phyloP scores from a whole-genome alignment of 768 basidiomycete genomes.

The Tricholoma sp. region DNA sequence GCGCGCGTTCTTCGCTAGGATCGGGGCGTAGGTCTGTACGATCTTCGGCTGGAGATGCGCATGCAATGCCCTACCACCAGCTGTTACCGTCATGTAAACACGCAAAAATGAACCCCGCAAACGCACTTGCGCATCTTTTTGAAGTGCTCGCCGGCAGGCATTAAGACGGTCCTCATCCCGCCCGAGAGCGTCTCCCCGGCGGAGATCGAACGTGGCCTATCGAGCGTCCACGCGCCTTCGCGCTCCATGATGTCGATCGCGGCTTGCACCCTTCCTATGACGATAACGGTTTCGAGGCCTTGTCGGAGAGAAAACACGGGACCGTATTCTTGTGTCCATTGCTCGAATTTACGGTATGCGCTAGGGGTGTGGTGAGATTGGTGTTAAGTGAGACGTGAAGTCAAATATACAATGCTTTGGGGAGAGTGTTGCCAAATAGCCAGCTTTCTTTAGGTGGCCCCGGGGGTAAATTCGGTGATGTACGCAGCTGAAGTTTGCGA shows the following conservation, averaged over 20 bases:
- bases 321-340: constrained; percentile 58
- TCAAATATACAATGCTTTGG: constrained; percentile 4
- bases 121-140: constrained; percentile 54
- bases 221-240: constrained; percentile 52
- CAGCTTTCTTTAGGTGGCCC: constrained; percentile 2
- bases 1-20: constrained; percentile 29
- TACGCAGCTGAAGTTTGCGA: background rate
- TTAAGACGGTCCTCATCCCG: constrained; percentile 53
- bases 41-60: constrained; percentile 54
- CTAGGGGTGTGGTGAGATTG: constrained; percentile 16
- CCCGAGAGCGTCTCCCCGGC: constrained; percentile 57
- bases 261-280: constrained; percentile 49
- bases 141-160: constrained; percentile 52
- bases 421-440: constrained; percentile 1
- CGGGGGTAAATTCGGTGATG: background rate
- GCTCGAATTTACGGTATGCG: constrained; percentile 48
- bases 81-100: no score
- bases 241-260: constrained; percentile 66
- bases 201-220: constrained; percentile 50
- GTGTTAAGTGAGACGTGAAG: background rate
- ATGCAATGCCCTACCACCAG: constrained; percentile 46
- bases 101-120: no score
- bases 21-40: constrained; percentile 41
- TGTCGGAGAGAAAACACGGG: constrained; percentile 54
- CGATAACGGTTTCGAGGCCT: constrained; percentile 38